Conservation (phyloP, 176 grass and related monocot genomes). For the sorghum (Sorghum bicolor) region DNA sequence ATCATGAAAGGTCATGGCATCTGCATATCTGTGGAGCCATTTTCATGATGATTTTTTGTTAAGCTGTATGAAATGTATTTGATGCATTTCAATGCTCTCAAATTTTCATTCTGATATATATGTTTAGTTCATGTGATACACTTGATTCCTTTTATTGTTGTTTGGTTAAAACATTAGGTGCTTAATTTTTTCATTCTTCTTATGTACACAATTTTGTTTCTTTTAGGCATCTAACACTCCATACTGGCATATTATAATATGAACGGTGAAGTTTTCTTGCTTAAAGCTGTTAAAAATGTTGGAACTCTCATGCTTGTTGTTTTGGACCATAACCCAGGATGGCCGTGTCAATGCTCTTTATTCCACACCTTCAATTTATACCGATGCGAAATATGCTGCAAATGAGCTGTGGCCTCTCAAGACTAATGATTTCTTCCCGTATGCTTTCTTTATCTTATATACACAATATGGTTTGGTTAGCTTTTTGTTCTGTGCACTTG, state of each 20-base stretch:
- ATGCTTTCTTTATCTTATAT: conserved; percentile 31
- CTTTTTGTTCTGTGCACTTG: not conserved
- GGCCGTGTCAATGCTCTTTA: conserved; percentile 95
- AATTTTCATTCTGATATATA: not conserved
- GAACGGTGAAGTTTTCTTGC: not conserved
- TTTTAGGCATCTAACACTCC: not conserved
- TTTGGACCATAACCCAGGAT: conserved; percentile 57
- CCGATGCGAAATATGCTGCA: conserved; percentile 87
- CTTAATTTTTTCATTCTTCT: not conserved
- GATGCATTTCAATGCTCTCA: not conserved
- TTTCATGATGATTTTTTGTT: conserved; percentile 14
- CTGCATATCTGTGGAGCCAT: not conserved
- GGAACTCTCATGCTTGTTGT: conserved; percentile 24
- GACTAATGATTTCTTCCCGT: conserved; percentile 98
- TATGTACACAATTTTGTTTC: not conserved
- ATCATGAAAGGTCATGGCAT: not conserved
- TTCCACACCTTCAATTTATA: conserved; percentile 98
- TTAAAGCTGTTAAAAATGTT: conserved; percentile 1
- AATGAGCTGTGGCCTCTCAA: conserved; percentile 88
- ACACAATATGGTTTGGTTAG: not conserved
- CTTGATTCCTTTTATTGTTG: conserved; percentile 12
- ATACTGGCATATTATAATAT: not conserved
- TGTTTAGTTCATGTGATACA: not conserved
- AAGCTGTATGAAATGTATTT: conserved; percentile 18
- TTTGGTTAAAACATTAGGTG: not conserved